Base-by-base conservation (phyloP, 2,329 filamentous ascomycete species). In the Microsporum ferrugineum region DNA sequence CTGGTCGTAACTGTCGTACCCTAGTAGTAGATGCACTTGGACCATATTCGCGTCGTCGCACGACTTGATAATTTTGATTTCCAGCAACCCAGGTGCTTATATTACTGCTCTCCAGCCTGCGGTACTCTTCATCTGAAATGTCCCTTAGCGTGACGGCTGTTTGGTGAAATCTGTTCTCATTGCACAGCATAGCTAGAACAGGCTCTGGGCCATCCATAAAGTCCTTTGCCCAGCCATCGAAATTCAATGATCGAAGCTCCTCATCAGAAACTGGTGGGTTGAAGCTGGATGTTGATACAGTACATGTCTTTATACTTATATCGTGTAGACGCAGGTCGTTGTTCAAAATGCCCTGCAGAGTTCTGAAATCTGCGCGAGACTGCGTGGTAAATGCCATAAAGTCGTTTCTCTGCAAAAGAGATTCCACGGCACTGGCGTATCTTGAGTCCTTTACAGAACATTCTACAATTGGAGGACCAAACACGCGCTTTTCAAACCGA, bases 181-280 rank as follows among this genome's bases (percentile, higher is more conserved):
- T 82, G 72, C 91, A 96, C 27, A 99, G 82, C 88, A 95, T 94
- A 5, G 89, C 87, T 38, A 97, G 76, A 1, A 99, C 89, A 1
- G 88, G 82, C 1, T 87, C 84, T 0, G 95, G 95, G 0, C 92
- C 94, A 38, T 86, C 81, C 4, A 99, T 71, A 62, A 82, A 89
- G 69, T 97, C 88, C 31, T 88, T 79, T 0, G 90, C 85, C 76
- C 88, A 96, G 1, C 87, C 85, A 65, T 95, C 87, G 57, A 99
- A 82, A 0, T 90, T 90, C 39, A 72, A 84, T 62, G 45, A 68
- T 62, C 59, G 68, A 61, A 90, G 73, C 59, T 89, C 78, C 6
- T 84, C 78, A 4, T 71, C 66, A 0, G 81, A 75, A 3, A 89
- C 68, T 0, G 83, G 82, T 5, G 82, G 68, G 56, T 70, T 76